Evolutionary conservation across 345 rosid genomes (phyloP).

Genomic region (Raphanus raphanistrum): DNA sequence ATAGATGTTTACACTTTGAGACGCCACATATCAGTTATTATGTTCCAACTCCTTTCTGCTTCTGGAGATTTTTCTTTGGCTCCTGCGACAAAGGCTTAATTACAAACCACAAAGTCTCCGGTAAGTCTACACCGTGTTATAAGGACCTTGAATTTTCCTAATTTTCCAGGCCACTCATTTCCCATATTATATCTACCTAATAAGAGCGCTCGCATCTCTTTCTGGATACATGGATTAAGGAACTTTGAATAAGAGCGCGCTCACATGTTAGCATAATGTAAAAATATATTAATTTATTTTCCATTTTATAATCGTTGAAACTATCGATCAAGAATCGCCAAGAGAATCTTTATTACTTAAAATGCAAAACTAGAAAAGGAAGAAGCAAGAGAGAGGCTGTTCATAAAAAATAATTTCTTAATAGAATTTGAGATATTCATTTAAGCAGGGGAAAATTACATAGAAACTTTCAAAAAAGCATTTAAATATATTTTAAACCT

Average conservation of each 20-base stretch:
- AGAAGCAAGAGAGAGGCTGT: neutral
- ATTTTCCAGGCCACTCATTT: neutral
- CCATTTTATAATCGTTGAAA: neutral
- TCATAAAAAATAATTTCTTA: neutral
- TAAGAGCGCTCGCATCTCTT: neutral
- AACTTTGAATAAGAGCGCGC: neutral
- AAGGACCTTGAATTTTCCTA: neutral
- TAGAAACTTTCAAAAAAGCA: no score
- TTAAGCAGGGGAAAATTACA: no score
- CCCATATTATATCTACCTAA: neutral
- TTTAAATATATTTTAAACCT: no score
- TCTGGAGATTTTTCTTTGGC: neutral
- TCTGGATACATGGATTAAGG: neutral
- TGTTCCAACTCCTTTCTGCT: neutral
- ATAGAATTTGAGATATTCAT: neutral
- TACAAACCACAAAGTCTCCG: neutral
- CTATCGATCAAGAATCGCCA: neutral
- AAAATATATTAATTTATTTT: no score
- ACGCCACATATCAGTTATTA: neutral
- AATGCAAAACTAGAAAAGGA: neutral
- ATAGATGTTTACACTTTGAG: neutral
- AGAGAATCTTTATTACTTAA: neutral
- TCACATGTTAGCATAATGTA: neutral
- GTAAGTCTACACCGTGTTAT: neutral
- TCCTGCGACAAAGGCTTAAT: neutral